These are phyloP conservation scores for Aspergillus felis DNA, from an alignment of 2,329 filamentous ascomycete genomes.

Conservation along the genomic window DNA sequence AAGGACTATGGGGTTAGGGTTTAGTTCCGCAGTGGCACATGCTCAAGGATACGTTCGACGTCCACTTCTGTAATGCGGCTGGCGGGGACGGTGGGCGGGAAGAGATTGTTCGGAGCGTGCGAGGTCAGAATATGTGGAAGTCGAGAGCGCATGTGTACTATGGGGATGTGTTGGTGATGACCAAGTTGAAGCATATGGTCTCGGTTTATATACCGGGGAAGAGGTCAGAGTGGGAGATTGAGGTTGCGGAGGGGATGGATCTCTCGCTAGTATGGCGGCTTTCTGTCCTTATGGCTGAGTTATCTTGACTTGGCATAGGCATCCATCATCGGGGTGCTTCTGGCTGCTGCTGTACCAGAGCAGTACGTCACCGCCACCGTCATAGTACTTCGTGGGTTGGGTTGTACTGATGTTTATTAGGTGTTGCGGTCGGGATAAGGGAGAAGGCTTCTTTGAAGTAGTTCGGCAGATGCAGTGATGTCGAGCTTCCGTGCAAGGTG, in stretches of 20 bases:
- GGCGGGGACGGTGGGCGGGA: background rate
- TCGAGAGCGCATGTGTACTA: constrained; percentile 13
- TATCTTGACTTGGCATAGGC: background rate
- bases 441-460: no score
- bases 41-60: constrained; percentile 17
- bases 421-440: no score
- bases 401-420: background rate
- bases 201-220: constrained; percentile 13
- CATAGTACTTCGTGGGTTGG: background rate
- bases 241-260: constrained; percentile 18
- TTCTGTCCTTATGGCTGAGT: background rate
- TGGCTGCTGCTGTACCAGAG: background rate
- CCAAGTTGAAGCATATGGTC: constrained; percentile 12
- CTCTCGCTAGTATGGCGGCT: constrained; percentile 13
- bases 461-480: no score
- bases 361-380: background rate
- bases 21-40: constrained; percentile 4
- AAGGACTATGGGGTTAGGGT: no score
- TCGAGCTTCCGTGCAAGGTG: no score
- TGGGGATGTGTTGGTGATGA: constrained; percentile 14
- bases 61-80: constrained; percentile 13
- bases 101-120: constrained; percentile 9
- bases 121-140: constrained; percentile 20
- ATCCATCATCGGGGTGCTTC: background rate
- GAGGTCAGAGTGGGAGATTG: constrained; percentile 14